phyloP scores from a whole-genome alignment of 1,284 basidiomycete genomes.

The Puccinia horiana region DNA sequence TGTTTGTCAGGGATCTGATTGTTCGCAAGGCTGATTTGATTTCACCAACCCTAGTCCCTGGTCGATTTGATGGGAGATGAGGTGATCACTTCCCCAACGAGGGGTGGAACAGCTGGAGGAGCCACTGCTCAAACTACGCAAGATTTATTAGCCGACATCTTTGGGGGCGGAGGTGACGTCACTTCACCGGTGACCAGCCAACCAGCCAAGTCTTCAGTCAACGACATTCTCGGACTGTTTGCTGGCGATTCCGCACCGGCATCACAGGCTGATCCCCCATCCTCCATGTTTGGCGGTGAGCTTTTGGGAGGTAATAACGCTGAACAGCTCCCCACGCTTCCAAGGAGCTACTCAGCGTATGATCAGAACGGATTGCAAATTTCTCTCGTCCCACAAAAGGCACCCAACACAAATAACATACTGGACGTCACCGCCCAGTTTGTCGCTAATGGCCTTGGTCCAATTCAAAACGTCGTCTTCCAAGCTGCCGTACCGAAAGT shows the following conservation, averaged over 20 bases:
- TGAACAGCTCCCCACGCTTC: slow-evolving; percentile 33
- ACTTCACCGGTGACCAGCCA: slow-evolving; percentile 61
- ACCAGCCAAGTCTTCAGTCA: slow-evolving; percentile 66
- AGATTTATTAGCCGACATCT: slow-evolving; percentile 89
- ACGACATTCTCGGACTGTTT: slow-evolving; percentile 91
- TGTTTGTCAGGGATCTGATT: neutral
- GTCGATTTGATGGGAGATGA: slow-evolving; percentile 78
- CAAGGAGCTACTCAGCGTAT: slow-evolving; percentile 78
- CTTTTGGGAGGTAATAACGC: slow-evolving; percentile 7
- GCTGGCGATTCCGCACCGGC: slow-evolving; percentile 62
- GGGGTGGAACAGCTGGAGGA: slow-evolving; percentile 52
- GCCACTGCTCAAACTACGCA: slow-evolving; percentile 71
- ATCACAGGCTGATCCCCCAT: slow-evolving; percentile 57
- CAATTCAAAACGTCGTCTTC: slow-evolving; percentile 75
- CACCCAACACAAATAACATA: slow-evolving; percentile 74
- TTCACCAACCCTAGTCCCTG: slow-evolving; percentile 60
- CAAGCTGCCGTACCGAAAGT: slow-evolving; percentile 98
- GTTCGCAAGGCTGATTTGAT: slow-evolving; percentile 7
- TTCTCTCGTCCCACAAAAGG: slow-evolving; percentile 81
- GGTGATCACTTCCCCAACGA: slow-evolving; percentile 58
- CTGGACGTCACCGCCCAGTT: slow-evolving; percentile 89
- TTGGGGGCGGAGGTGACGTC: slow-evolving; percentile 64
- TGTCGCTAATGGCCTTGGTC: slow-evolving; percentile 66
- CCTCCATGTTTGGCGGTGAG: slow-evolving; percentile 50
- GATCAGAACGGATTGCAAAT: slow-evolving; percentile 87